These are phyloP conservation scores for Limnanthes douglasii DNA, from an alignment of 345 rosid genomes.

Conservation along the genomic window DNA sequence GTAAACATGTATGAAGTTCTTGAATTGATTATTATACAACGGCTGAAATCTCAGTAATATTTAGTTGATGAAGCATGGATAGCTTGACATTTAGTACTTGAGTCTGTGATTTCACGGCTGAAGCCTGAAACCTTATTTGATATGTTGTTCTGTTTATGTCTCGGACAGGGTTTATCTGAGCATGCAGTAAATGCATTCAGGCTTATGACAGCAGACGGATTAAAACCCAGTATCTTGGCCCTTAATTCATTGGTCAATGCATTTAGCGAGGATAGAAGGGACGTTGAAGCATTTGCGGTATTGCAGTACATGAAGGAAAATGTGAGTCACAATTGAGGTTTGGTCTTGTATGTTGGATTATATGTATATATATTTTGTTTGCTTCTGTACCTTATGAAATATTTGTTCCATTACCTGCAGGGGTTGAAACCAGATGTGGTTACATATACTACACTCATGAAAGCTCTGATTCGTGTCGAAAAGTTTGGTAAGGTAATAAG, in stretches of 20 bases:
- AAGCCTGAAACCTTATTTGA: too few relatives aligned
- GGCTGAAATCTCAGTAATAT: too few relatives aligned
- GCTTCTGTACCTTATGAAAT: conserved; percentile 9
- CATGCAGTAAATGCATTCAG: conserved; percentile 77
- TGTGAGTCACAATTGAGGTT: too few relatives aligned
- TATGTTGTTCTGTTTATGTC: conserved; percentile 4
- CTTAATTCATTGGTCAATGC: conserved; percentile 93
- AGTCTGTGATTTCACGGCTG: too few relatives aligned
- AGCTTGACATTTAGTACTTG: too few relatives aligned
- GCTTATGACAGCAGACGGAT: conserved; percentile 79
- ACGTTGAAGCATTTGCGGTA: conserved; percentile 82
- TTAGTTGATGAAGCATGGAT: too few relatives aligned
- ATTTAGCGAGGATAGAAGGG: conserved; percentile 92
- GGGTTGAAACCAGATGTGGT: conserved; percentile 86
- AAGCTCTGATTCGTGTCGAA: conserved; percentile 78
- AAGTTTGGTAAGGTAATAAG: conserved; percentile 58
- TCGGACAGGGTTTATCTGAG: conserved; percentile 83
- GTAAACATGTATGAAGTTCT: too few relatives aligned
- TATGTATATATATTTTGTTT: too few relatives aligned
- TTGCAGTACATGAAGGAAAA: conserved; percentile 91
- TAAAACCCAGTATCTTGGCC: conserved; percentile 70
- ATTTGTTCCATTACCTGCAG: conserved; percentile 36
- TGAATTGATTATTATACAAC: too few relatives aligned
- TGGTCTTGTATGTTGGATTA: too few relatives aligned
- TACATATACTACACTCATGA: conserved; percentile 90